Percentiles rank a stretch among this genome's conserved stretches.
Conservation (phyloP, 257 asterid genomes). For the Solanum sparsipilum region DNA sequence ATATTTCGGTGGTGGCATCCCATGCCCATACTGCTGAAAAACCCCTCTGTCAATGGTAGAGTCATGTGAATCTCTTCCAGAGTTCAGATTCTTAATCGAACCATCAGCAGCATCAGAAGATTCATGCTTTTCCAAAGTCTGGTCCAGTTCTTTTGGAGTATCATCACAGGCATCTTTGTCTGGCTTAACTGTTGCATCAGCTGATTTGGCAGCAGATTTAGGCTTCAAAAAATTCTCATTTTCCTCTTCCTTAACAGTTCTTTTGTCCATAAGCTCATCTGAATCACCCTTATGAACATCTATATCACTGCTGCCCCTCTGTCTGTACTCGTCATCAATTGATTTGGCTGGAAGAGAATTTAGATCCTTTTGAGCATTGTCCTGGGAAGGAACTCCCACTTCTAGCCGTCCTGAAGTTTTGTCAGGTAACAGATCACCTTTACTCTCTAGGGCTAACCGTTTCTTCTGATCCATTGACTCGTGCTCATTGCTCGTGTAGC, state of each 20-base stretch:
- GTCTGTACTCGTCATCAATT: conserved; percentile 17
- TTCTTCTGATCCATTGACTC: conserved; percentile 10
- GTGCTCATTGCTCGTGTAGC: conserved; percentile 3
- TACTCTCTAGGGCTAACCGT: conserved; percentile 22
- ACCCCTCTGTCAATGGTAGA: background rate
- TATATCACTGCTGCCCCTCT: conserved; percentile 10
- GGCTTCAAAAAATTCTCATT: conserved; percentile 18
- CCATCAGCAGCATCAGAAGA: conserved; percentile 17
- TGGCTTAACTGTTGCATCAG: conserved; percentile 21
- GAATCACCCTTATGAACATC: conserved; percentile 29
- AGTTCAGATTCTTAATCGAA: background rate
- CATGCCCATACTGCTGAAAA: conserved; percentile 16
- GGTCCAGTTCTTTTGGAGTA: background rate
- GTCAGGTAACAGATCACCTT: conserved; percentile 8
- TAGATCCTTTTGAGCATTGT: conserved; percentile 18
- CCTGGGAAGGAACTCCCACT: conserved; percentile 30
- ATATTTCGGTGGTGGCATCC: conserved; percentile 17
- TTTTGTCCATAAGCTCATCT: conserved; percentile 32
- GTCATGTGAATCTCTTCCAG: background rate
- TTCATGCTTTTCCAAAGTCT: background rate
- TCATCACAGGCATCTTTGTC: conserved; percentile 8
- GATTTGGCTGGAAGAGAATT: conserved; percentile 20
- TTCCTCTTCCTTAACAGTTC: conserved; percentile 22
- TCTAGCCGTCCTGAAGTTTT: conserved; percentile 17
- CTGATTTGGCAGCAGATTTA: conserved; percentile 28